These are phyloP conservation scores for Penicillium sp. DNA, from an alignment of 2,329 filamentous ascomycete genomes.

Conservation along the genomic window DNA sequence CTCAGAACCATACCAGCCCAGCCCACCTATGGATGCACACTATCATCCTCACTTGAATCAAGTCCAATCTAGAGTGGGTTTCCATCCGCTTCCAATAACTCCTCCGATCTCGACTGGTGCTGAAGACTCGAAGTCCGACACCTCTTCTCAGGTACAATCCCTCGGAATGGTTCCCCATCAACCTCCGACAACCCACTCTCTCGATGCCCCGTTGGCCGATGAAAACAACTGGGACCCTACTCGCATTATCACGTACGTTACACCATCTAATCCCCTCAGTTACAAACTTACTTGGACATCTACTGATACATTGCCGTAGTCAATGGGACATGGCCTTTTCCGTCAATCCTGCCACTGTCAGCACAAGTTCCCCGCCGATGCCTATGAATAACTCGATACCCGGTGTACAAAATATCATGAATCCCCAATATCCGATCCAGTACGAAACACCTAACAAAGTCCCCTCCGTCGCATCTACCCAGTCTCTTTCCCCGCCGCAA, in stretches of 20 bases:
- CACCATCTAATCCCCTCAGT: not conserved
- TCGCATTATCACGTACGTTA: constrained; percentile 82
- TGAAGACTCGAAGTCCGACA: constrained; percentile 70
- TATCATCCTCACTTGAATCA: constrained; percentile 51
- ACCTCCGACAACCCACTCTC: constrained; percentile 40
- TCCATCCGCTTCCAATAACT: constrained; percentile 65
- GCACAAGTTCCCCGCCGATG: constrained; percentile 44
- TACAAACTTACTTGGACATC: constrained; percentile 8
- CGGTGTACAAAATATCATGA: constrained; percentile 26
- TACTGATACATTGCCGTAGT: constrained; percentile 49
- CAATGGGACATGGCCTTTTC: constrained; percentile 96
- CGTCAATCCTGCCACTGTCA: constrained; percentile 53
- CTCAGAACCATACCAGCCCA: constrained; percentile 59
- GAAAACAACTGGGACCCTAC: constrained; percentile 80
- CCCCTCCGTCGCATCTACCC: constrained; percentile 28
- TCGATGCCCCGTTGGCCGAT: constrained; percentile 57
- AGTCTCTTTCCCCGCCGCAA: constrained; percentile 34
- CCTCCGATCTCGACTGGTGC: constrained; percentile 72
- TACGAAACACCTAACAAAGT: constrained; percentile 34
- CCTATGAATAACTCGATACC: constrained; percentile 30
- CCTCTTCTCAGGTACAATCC: constrained; percentile 65
- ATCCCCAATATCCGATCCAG: constrained; percentile 36
- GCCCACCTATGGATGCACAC: constrained; percentile 54
- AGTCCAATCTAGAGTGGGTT: constrained; percentile 47
- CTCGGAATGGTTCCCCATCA: constrained; percentile 41